These are phyloP conservation scores for Kurtzmaniella natalensis DNA, from an alignment of 1,139 yeast genomes.

Conservation along the genomic window DNA sequence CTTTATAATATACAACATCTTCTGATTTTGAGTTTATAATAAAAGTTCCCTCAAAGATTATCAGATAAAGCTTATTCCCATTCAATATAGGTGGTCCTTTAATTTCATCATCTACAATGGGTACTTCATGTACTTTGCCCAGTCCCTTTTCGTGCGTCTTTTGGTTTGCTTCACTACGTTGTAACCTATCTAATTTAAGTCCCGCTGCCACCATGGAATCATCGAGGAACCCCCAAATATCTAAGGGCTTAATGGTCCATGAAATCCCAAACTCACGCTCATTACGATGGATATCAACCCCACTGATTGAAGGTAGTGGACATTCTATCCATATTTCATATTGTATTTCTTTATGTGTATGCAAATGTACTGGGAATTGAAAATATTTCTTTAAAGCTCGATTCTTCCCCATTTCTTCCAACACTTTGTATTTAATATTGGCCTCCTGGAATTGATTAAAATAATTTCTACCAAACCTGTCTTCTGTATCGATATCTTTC, in stretches of 20 bases:
- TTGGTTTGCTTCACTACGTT: conserved; percentile 17
- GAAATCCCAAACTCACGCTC: not conserved
- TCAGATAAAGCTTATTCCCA: conserved; percentile 18
- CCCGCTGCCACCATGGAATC: conserved; percentile 22
- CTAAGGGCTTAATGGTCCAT: conserved; percentile 29
- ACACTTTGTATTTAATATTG: conserved; percentile 24
- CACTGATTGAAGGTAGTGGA: conserved; percentile 26
- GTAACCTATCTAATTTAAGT: conserved; percentile 22
- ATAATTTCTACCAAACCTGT: conserved; percentile 8
- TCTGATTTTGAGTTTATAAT: conserved; percentile 17
- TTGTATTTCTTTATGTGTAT: conserved; percentile 10
- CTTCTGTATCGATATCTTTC: conserved; percentile 14
- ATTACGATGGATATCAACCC: conserved; percentile 18
- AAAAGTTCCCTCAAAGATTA: conserved; percentile 23
- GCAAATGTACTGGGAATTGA: conserved; percentile 27
- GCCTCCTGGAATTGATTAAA: conserved; percentile 14
- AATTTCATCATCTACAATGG: conserved; percentile 8
- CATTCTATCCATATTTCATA: conserved; percentile 30
- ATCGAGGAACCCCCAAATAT: conserved; percentile 16
- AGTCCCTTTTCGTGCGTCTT: conserved; percentile 23
- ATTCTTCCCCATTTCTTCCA: conserved; percentile 24
- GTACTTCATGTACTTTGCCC: conserved; percentile 24
- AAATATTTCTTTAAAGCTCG: conserved; percentile 19
- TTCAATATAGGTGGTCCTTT: conserved; percentile 10
- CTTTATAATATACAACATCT: conserved; percentile 19